phyloP scores from a whole-genome alignment of 2,329 filamentous ascomycete species.

The Pezicula radicicola region DNA sequence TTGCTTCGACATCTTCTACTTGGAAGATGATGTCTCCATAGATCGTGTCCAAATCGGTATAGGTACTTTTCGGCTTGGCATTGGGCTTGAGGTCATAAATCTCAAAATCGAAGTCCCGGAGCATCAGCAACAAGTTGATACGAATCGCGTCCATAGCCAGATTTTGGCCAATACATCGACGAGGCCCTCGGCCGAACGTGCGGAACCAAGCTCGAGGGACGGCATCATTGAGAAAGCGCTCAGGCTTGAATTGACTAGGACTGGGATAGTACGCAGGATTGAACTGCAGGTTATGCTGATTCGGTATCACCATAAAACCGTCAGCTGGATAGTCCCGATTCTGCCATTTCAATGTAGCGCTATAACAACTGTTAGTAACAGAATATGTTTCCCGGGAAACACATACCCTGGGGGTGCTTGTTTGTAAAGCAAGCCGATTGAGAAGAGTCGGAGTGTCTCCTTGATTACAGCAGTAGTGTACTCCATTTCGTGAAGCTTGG shows the following conservation, averaged over 20 bases:
- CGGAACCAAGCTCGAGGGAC: constrained; percentile 43
- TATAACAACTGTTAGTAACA: background rate
- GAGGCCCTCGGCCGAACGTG: constrained; percentile 49
- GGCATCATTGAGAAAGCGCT: constrained; percentile 37
- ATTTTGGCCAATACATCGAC: constrained; percentile 55
- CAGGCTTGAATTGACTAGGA: constrained; percentile 40
- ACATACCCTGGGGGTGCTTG: background rate
- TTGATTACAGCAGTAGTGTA: constrained; percentile 14
- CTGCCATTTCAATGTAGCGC: constrained; percentile 2
- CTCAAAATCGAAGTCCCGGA: constrained; percentile 47
- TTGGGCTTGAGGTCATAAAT: no score
- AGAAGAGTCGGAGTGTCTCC: constrained; percentile 12
- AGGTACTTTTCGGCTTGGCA: no score
- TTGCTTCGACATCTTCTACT: no score
- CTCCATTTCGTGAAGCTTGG: constrained; percentile 7
- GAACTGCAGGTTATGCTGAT: constrained; percentile 24
- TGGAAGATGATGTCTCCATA: no score
- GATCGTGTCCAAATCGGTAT: no score
- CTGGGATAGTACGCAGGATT: constrained; percentile 37
- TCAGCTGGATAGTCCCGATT: background rate
- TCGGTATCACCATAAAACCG: constrained; percentile 1
- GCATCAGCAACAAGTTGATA: constrained; percentile 41
- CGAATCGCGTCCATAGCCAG: constrained; percentile 46
- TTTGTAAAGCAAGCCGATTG: background rate
- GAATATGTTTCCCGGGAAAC: background rate